Percentiles rank a stretch among this genome's conserved stretches.
These are phyloP conservation scores for Saccharomyces jurei DNA, from an alignment of 805 yeast genomes.

Conservation along the genomic window DNA sequence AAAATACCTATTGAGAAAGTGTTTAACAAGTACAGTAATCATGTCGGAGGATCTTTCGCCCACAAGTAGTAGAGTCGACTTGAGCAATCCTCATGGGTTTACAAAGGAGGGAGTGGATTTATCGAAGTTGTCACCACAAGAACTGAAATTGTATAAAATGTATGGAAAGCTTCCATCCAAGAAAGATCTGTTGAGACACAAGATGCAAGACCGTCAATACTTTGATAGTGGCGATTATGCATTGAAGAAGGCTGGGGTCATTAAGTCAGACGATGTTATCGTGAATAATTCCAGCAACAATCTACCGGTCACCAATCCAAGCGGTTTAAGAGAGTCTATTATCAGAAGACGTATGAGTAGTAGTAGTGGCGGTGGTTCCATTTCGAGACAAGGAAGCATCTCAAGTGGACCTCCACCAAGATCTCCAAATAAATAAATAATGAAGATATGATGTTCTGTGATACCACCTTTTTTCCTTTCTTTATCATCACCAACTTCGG, in stretches of 20 bases:
- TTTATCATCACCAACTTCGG: not conserved
- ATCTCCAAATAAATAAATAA: constrained; percentile 24
- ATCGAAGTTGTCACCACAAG: constrained; percentile 64
- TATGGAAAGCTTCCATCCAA: constrained; percentile 83
- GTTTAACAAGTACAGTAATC: not conserved
- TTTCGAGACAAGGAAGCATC: constrained; percentile 30
- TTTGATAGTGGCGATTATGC: constrained; percentile 95
- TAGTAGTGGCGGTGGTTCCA: constrained; percentile 24
- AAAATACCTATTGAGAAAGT: not conserved
- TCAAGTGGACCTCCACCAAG: constrained; percentile 32
- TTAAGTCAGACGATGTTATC: constrained; percentile 19
- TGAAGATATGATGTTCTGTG: not conserved
- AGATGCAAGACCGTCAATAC: constrained; percentile 79
- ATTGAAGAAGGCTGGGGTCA: constrained; percentile 59
- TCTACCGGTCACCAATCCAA: constrained; percentile 31
- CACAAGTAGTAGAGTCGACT: constrained; percentile 20
- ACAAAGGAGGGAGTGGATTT: constrained; percentile 43
- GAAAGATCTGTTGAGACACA: constrained; percentile 65
- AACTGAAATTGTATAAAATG: constrained; percentile 63
- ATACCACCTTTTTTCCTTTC: not conserved
- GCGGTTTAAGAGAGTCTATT: constrained; percentile 29
- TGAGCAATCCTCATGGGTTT: constrained; percentile 36
- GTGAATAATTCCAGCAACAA: constrained; percentile 23
- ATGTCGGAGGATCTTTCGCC: constrained; percentile 21
- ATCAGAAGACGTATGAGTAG: constrained; percentile 30